phyloP scores from a whole-genome alignment of 345 rosid species.

The Lumnitzera littorea region DNA sequence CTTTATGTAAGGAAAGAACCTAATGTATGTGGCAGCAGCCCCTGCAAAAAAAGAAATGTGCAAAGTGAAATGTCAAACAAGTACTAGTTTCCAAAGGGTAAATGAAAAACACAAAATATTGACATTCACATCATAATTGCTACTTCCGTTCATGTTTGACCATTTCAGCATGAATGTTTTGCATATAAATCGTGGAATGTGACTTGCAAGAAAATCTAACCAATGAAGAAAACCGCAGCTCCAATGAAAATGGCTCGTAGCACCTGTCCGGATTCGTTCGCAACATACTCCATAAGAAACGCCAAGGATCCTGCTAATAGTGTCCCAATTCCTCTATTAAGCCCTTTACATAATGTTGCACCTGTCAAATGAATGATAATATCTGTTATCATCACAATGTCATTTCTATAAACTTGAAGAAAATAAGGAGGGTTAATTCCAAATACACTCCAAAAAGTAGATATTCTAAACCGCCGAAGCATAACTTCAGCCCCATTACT shows the following conservation, averaged over 20 bases:
- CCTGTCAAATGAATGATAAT: slow-evolving; percentile 25
- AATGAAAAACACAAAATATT: too few relatives aligned
- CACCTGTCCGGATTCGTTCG: slow-evolving; percentile 37
- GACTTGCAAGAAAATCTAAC: slow-evolving; percentile 20
- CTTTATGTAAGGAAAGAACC: slow-evolving; percentile 80
- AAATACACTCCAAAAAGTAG: too few relatives aligned
- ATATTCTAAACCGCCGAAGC: too few relatives aligned
- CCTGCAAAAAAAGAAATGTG: slow-evolving; percentile 26
- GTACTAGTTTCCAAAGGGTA: too few relatives aligned
- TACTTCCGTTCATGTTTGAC: too few relatives aligned
- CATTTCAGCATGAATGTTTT: too few relatives aligned
- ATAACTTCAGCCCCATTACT: too few relatives aligned
- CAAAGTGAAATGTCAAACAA: too few relatives aligned
- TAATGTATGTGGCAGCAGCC: slow-evolving; percentile 55
- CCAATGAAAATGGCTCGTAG: slow-evolving; percentile 73
- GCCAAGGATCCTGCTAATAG: slow-evolving; percentile 64
- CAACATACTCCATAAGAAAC: slow-evolving; percentile 55
- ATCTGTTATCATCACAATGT: neutral
- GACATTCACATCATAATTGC: too few relatives aligned
- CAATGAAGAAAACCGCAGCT: slow-evolving; percentile 56
- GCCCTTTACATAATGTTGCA: slow-evolving; percentile 78
- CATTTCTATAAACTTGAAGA: too few relatives aligned
- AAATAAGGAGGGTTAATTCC: too few relatives aligned
- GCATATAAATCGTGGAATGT: neutral
- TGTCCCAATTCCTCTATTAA: slow-evolving; percentile 80